Percentiles rank a stretch among this genome's conserved stretches.
Evolutionary conservation across 345 rosid genomes (phyloP).

Genomic region (Geranium rotundifolium): DNA sequence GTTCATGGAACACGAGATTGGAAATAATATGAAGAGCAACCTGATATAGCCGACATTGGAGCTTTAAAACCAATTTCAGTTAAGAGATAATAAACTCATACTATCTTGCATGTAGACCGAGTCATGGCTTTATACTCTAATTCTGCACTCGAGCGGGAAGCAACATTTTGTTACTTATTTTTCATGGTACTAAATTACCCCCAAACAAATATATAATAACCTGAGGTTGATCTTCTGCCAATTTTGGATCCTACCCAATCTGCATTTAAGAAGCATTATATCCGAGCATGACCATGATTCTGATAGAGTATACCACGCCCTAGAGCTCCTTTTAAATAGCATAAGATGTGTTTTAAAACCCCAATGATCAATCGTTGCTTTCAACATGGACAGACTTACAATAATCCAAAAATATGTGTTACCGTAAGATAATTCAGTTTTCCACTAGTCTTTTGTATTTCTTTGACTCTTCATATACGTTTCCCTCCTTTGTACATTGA

Average conservation of each 20-base stretch:
- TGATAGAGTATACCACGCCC: background rate
- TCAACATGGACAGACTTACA: background rate
- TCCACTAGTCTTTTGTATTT: background rate
- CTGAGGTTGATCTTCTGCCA: background rate
- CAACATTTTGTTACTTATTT: background rate
- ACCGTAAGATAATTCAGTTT: background rate
- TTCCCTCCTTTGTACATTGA: no score
- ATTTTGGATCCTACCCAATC: background rate
- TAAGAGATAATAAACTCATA: background rate
- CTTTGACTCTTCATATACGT: background rate
- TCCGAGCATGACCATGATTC: background rate
- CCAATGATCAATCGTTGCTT: background rate
- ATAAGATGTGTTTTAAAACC: background rate
- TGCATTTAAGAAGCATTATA: background rate
- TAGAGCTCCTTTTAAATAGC: background rate
- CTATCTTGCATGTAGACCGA: background rate
- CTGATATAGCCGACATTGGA: background rate
- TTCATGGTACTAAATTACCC: background rate
- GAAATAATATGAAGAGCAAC: background rate
- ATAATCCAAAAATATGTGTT: background rate
- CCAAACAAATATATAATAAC: background rate
- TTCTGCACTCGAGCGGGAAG: background rate
- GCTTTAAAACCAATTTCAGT: background rate
- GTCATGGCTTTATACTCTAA: background rate
- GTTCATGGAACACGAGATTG: no score